Percentiles rank a stretch among this genome's conserved stretches.
These are phyloP conservation scores for Simplicillium aogashimaense DNA, from an alignment of 2,329 filamentous ascomycete genomes.

Conservation along the genomic window DNA sequence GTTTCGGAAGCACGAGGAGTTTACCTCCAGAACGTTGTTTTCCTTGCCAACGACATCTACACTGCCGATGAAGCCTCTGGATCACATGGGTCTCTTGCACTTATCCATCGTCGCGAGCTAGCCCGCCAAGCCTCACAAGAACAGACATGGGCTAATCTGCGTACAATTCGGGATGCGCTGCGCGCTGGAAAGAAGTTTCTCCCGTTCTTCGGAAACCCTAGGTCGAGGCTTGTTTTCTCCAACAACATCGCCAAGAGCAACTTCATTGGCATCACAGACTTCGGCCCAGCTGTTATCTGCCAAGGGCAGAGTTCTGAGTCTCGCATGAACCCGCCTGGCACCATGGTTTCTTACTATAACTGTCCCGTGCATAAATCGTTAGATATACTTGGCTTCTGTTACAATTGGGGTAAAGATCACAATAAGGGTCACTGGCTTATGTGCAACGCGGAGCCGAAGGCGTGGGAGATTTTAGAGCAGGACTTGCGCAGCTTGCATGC, in stretches of 20 bases:
- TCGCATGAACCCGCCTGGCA: not conserved
- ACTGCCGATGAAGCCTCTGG: not conserved
- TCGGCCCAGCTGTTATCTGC: conserved; percentile 3
- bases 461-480: not conserved
- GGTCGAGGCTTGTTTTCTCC: not conserved
- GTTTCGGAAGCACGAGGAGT: not conserved
- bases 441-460: not conserved
- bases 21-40: conserved; percentile 3
- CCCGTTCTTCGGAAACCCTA: not conserved
- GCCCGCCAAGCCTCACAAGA: not conserved
- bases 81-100: not conserved
- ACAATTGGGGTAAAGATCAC: conserved; percentile 4
- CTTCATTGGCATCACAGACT: conserved; percentile 1
- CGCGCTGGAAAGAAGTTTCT: not conserved
- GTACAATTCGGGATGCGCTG: not conserved
- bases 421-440: conserved; percentile 1
- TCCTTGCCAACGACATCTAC: not conserved
- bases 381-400: conserved; percentile 1
- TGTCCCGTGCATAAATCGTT: not conserved
- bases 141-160: not conserved
- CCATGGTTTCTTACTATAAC: not conserved
- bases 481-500: not conserved
- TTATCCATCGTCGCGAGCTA: not conserved
- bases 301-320: not conserved
- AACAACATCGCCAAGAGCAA: not conserved